Conservation (phyloP, 2,329 filamentous ascomycete species). For the Westerdykella ornata region DNA sequence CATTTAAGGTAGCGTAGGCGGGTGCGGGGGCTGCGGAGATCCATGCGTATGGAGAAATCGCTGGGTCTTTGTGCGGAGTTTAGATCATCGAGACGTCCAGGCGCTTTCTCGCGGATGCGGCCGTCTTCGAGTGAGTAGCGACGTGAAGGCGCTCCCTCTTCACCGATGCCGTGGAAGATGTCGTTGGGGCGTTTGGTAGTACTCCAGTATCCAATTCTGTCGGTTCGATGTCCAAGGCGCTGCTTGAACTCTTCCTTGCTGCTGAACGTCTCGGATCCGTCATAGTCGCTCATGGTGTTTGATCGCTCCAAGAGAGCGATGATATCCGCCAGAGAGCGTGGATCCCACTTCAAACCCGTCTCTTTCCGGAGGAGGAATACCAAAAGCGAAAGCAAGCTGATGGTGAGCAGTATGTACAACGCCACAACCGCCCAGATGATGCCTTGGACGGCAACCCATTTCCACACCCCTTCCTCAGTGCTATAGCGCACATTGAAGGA, state of each 20-base stretch:
- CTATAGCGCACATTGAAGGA: conserved; percentile 64
- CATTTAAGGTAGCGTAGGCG: conserved; percentile 68
- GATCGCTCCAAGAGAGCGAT: conserved; percentile 71
- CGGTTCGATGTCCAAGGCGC: conserved; percentile 52
- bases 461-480: conserved; percentile 56
- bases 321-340: conserved; percentile 73
- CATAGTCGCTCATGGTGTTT: conserved; percentile 69
- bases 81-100: conserved; percentile 16
- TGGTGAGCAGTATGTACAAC: conserved; percentile 62
- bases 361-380: conserved; percentile 58
- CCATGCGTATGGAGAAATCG: conserved; percentile 44
- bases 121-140: conserved; percentile 48
- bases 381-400: conserved; percentile 53
- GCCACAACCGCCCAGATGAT: conserved; percentile 71
- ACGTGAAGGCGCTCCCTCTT: conserved; percentile 48
- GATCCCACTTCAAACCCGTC: conserved; percentile 81
- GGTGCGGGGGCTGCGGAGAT: conserved; percentile 47
- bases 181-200: conserved; percentile 57
- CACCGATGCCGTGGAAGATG: conserved; percentile 75
- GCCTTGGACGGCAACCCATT: conserved; percentile 71
- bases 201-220: conserved; percentile 82
- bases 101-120: conserved; percentile 43
- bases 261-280: conserved; percentile 57
- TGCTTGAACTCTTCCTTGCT: conserved; percentile 50
- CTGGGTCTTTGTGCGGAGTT: conserved; percentile 18